These are phyloP conservation scores for Ophiostoma australiae DNA, from an alignment of 2,329 filamentous ascomycete species.

Conservation along the genomic window DNA sequence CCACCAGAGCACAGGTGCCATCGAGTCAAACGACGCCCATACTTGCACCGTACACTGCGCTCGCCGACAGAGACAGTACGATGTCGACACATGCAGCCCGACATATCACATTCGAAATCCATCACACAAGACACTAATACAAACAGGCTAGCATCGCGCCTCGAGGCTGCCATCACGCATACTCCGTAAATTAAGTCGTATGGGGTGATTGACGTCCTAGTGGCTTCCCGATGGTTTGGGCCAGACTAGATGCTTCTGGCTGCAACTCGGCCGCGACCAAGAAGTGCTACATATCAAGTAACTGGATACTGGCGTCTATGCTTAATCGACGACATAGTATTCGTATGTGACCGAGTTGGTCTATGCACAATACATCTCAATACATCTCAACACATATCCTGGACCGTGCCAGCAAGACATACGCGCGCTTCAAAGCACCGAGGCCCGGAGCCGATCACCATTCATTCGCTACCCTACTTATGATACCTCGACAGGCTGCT, in stretches of 20 bases:
- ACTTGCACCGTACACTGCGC: neutral
- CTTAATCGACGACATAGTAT: neutral
- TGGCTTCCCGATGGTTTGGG: constrained; percentile 9
- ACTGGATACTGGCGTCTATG: neutral
- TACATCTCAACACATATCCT: neutral
- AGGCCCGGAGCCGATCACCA: too few relatives aligned
- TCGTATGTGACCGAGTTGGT: neutral
- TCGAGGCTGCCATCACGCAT: neutral
- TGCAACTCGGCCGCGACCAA: neutral
- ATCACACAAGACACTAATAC: neutral
- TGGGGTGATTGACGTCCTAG: constrained; percentile 1
- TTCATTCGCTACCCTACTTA: too few relatives aligned
- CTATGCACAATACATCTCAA: too few relatives aligned
- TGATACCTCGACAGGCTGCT: neutral
- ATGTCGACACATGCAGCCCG: neutral
- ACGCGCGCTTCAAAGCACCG: neutral
- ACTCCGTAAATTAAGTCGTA: neutral
- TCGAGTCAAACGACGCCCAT: neutral
- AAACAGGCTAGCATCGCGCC: constrained; percentile 7
- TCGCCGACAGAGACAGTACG: neutral
- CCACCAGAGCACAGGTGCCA: neutral
- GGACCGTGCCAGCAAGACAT: neutral
- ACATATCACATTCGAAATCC: neutral
- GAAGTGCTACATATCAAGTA: neutral
- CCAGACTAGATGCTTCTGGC: neutral